phyloP scores from a whole-genome alignment of 2,329 filamentous ascomycete species.

The Epichloe gansuensis region DNA sequence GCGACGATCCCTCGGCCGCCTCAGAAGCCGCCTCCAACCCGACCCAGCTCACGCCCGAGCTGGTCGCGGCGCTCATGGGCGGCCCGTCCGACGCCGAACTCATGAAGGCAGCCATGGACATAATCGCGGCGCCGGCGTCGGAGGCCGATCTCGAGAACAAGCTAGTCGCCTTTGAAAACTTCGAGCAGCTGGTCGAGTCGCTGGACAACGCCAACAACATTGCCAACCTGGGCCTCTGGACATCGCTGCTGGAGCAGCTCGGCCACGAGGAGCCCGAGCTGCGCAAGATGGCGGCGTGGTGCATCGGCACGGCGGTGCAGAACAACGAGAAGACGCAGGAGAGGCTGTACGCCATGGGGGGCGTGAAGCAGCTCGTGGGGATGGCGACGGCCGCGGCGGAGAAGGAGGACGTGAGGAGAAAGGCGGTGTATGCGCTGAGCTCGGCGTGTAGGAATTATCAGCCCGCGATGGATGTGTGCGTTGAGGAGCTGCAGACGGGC shows the following conservation, averaged over 20 bases:
- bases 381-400: conserved; percentile 34
- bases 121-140: conserved; percentile 50
- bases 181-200: conserved; percentile 82
- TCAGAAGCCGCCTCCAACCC: conserved; percentile 19
- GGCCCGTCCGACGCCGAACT: conserved; percentile 82
- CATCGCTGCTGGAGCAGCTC: conserved; percentile 60
- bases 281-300: conserved; percentile 83
- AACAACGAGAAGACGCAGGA: conserved; percentile 86
- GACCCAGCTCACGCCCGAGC: conserved; percentile 49
- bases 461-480: conserved; percentile 59
- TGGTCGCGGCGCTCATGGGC: conserved; percentile 65
- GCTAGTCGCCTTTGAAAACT: conserved; percentile 81
- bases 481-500: conserved; percentile 46
- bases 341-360: conserved; percentile 48
- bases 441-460: conserved; percentile 82
- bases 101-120: conserved; percentile 74
- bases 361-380: conserved; percentile 55
- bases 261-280: conserved; percentile 56
- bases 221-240: conserved; percentile 66
- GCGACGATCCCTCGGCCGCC: conserved; percentile 16
- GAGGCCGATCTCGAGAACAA: conserved; percentile 61
- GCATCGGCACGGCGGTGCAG: conserved; percentile 85
- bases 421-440: conserved; percentile 81
- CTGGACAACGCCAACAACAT: conserved; percentile 98
- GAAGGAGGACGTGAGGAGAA: conserved; percentile 56